Evolutionary conservation across 208 protist genomes (phyloP).

Genomic region (Trypanosoma theileri): DNA sequence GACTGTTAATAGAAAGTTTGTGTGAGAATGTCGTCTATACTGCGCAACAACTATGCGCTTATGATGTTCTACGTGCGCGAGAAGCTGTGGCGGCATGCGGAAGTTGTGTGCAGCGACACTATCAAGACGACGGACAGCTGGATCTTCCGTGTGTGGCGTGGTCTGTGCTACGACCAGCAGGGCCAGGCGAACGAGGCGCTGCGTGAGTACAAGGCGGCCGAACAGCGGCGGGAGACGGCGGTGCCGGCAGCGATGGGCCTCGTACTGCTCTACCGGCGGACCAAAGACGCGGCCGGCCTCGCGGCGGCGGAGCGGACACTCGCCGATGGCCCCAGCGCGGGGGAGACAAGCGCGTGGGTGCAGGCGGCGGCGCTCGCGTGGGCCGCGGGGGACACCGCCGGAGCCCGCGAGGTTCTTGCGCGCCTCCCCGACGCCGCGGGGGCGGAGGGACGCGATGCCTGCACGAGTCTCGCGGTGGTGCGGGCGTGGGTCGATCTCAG

Average conservation of each 20-base stretch:
- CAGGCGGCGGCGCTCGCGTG: constrained; percentile 75
- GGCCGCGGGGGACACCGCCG: constrained; percentile 56
- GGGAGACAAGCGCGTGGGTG: constrained; percentile 32
- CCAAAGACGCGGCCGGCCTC: constrained; percentile 65
- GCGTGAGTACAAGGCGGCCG: constrained; percentile 77
- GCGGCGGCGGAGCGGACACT: constrained; percentile 54
- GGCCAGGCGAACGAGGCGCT: constrained; percentile 79
- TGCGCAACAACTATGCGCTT: constrained; percentile 75
- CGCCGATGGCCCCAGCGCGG: constrained; percentile 35
- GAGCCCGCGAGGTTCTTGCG: constrained; percentile 58
- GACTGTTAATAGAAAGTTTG: not conserved
- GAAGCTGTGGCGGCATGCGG: constrained; percentile 83
- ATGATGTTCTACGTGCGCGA: constrained; percentile 83
- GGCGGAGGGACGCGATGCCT: constrained; percentile 85
- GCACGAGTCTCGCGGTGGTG: constrained; percentile 69
- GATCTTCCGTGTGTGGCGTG: constrained; percentile 85
- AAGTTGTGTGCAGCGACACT: constrained; percentile 65
- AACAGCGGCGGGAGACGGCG: constrained; percentile 56
- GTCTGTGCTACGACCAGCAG: constrained; percentile 71
- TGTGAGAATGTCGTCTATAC: constrained; percentile 39
- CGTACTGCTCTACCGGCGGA: constrained; percentile 67
- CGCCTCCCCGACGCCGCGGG: constrained; percentile 28
- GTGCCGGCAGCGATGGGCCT: constrained; percentile 80
- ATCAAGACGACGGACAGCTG: constrained; percentile 75
- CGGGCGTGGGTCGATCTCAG: constrained; percentile 89